Base-by-base conservation (phyloP, 495 filamentous ascomycete species). In the Gamarada debralockiae region DNA sequence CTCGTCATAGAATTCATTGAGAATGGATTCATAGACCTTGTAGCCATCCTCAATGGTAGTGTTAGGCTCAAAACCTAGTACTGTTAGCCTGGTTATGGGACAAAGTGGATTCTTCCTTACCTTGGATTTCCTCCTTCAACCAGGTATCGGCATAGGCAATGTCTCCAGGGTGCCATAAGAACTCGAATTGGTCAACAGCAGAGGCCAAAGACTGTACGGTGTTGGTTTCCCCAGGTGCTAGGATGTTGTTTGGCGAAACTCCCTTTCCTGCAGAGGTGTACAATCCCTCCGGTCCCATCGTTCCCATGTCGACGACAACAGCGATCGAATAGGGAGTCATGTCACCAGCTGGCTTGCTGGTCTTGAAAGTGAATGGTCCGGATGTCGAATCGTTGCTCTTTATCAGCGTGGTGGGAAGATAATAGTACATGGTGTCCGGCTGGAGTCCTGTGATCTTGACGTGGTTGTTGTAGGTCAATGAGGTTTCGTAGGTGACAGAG, bases 261-360 rank as follows among this genome's bases (percentile, higher is more conserved):
- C 61, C 60, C 7, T 40, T 62, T 29, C 67, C 58, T 27, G 48
- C 56, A 10, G 53, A 48, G 1, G 63, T 66, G 24, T 45, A 53
- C 17, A 73, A 47, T 18, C 69, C 69, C 22, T 63, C 50, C 2
- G 59, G 47, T 14, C 70, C 69, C 57, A 73, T 65, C 15, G 66
- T 77, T 5, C 77, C 78, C 29, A 81, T 62, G 46, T 81, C 78
- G n/a, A 74, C 75, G 2, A 79, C 72, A 0, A 78, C 70, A 33
- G 73, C 72, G 27, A 76, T 60, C 24, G 54, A 70, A 62, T 73
- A 81, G 0, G 74, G 67, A 0, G 68, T 72, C 18, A 58, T 56
- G 50, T 79, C 72, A 5, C 78, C 77, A 13, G 71, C 60, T 13
- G 17, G 17, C 2, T 56, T 41, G 9, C 47, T 23, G 1, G 70